Percentiles rank a stretch among this genome's conserved stretches.
These are phyloP conservation scores for Xylariaceae sp. DNA, from an alignment of 2,329 filamentous ascomycete species.

Conservation along the genomic window DNA sequence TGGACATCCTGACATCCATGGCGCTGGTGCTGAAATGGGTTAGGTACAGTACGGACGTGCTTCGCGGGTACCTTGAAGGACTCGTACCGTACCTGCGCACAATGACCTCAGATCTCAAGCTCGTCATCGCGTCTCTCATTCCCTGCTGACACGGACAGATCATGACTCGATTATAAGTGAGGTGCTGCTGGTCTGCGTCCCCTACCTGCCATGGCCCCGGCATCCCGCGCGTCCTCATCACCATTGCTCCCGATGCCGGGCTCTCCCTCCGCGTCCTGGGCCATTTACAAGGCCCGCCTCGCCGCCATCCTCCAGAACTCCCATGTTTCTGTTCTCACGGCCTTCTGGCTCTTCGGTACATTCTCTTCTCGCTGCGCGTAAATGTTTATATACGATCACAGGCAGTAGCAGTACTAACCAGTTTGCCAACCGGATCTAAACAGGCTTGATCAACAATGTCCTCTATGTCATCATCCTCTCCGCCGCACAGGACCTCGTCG, in stretches of 20 bases:
- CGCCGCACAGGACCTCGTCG: slow-evolving; percentile 91
- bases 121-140: not conserved
- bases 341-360: slow-evolving; percentile 93
- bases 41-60: too few relatives aligned
- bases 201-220: slow-evolving; percentile 2
- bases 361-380: not conserved
- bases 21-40: too few relatives aligned
- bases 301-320: slow-evolving; percentile 60
- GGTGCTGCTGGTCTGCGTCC: not conserved
- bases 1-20: too few relatives aligned
- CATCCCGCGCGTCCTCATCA: slow-evolving; percentile 26
- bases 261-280: slow-evolving; percentile 63
- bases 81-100: too few relatives aligned
- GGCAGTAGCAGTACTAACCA: not conserved
- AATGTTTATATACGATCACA: not conserved
- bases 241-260: slow-evolving; percentile 54
- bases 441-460: slow-evolving; percentile 92
- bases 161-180: not conserved
- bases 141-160: too few relatives aligned
- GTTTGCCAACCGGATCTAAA: slow-evolving; percentile 1
- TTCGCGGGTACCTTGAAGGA: too few relatives aligned
- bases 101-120: not conserved
- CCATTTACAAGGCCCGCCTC: slow-evolving; percentile 65
- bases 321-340: slow-evolving; percentile 66
- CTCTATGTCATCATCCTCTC: slow-evolving; percentile 97